Conservation (phyloP, 1,139 yeast genomes). For the Eremothecium coryli region DNA sequence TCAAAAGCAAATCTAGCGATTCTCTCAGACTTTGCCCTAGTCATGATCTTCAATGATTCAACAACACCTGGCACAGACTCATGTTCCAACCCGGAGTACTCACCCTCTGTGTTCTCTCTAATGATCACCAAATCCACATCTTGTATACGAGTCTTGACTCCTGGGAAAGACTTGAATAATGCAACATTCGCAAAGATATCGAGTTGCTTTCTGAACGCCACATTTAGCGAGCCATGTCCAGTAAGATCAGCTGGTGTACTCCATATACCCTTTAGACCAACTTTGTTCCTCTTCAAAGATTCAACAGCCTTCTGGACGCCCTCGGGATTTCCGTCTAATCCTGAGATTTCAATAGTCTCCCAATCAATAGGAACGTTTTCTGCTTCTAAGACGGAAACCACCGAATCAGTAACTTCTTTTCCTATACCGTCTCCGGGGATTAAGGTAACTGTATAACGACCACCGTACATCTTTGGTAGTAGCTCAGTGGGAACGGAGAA, state of each 20-base stretch:
- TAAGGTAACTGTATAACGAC: constrained; percentile 83
- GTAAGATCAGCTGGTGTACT: constrained; percentile 75
- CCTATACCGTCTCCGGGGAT: constrained; percentile 97
- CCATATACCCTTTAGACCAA: constrained; percentile 93
- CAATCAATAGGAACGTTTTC: constrained; percentile 83
- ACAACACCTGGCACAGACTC: constrained; percentile 97
- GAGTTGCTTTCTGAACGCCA: constrained; percentile 90
- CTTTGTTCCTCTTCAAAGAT: constrained; percentile 90
- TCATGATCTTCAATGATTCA: constrained; percentile 90
- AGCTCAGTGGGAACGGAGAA: constrained; percentile 42
- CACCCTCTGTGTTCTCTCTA: constrained; percentile 98
- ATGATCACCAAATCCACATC: constrained; percentile 89
- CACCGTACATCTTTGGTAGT: constrained; percentile 89
- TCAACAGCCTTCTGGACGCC: constrained; percentile 81
- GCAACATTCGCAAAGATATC: constrained; percentile 94
- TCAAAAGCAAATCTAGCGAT: constrained; percentile 96
- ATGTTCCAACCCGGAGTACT: constrained; percentile 97
- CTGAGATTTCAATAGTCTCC: constrained; percentile 86
- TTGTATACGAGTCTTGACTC: constrained; percentile 80
- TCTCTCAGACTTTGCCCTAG: constrained; percentile 92
- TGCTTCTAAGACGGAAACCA: constrained; percentile 77
- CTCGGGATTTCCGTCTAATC: constrained; percentile 47
- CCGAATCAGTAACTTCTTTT: constrained; percentile 91
- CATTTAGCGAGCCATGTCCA: constrained; percentile 79
- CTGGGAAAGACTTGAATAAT: constrained; percentile 87